Conservation (phyloP, 2,329 filamentous ascomycete species). For the Claviceps digitariae region DNA sequence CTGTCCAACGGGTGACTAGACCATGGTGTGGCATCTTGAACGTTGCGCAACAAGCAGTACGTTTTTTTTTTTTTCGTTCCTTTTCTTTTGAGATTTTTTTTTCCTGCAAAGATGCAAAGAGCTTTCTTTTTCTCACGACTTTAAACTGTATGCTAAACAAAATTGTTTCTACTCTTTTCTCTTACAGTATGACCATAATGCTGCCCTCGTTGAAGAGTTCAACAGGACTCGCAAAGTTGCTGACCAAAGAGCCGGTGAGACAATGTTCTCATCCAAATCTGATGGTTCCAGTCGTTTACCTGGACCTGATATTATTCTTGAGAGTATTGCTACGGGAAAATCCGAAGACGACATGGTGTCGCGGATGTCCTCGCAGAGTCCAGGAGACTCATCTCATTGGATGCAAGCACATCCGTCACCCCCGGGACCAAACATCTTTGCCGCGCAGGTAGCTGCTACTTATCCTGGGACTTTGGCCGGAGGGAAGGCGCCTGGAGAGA, state of each 20-base stretch:
- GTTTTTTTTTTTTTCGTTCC: background rate
- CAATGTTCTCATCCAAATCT: constrained; percentile 5
- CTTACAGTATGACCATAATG: constrained; percentile 16
- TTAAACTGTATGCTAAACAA: background rate
- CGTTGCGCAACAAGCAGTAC: constrained; percentile 16
- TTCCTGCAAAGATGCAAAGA: background rate
- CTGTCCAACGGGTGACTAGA: constrained; percentile 20
- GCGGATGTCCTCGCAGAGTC: constrained; percentile 2
- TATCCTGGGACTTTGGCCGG: constrained; percentile 2
- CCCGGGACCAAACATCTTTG: background rate
- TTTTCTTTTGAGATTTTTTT: background rate
- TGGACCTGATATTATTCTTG: constrained; percentile 16
- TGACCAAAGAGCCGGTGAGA: constrained; percentile 10
- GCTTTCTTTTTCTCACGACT: background rate
- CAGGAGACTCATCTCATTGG: background rate
- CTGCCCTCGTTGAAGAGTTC: constrained; percentile 17
- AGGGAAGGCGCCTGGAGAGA: constrained; percentile 13
- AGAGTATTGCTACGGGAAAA: constrained; percentile 11
- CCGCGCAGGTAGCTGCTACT: background rate
- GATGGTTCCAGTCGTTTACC: constrained; percentile 9
- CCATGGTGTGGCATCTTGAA: constrained; percentile 18
- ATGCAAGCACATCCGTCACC: background rate
- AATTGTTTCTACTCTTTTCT: background rate
- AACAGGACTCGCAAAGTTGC: constrained; percentile 16
- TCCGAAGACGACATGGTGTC: constrained; percentile 10